Evolutionary conservation across 495 filamentous ascomycete species (phyloP), one percentile per base, ranked within the genome.

Genomic region (Recurvomyces mirabilis): DNA sequence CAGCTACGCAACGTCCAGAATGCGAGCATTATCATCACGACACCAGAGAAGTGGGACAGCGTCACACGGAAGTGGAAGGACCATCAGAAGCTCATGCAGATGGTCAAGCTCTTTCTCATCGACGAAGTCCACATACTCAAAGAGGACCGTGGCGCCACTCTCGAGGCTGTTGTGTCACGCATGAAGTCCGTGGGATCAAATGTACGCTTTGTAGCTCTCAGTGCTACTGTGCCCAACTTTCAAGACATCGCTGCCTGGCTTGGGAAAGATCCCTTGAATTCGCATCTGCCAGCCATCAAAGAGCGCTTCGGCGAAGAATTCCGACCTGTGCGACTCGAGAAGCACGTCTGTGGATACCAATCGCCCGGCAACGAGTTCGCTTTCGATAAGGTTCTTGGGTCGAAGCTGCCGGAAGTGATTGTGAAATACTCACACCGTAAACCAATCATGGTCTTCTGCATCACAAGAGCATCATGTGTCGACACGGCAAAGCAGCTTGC

Each of bases 11-110:
- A 71, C 46, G 82, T 94, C 11, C 81, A 87, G 41, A 77, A 67
- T 53, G 89, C 88, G 26, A 82, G 80, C 39, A 87, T 98, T 44
- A 94, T 98, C 46, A 79, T 98, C 38, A 96, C 91, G 0, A 98
- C 91, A 0, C 91, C 91, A 0, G 91, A 98, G 62, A 98, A 98
- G 60, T 98, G 91, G 91, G 91, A 98, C 61, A 93, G 86, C 46
- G 82, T 98, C 61, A 98, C 91, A 1, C 73, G 91, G 23, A 91
- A 87, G 61, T 98, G 91, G 91, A 79, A 84, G 53, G 91, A 96
- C 53, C 86, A 96, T 56, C 70, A 70, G 37, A 84, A 72, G 52
- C 66, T 98, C 18, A 77, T 96, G 64, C 75, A 86, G 49, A 65
- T 95, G 49, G 78, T 98, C 20, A 86, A 86, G 54, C 65, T 98